Evolutionary conservation across 305 asterid species (phyloP).

Genomic region (Solanum hybrid): DNA sequence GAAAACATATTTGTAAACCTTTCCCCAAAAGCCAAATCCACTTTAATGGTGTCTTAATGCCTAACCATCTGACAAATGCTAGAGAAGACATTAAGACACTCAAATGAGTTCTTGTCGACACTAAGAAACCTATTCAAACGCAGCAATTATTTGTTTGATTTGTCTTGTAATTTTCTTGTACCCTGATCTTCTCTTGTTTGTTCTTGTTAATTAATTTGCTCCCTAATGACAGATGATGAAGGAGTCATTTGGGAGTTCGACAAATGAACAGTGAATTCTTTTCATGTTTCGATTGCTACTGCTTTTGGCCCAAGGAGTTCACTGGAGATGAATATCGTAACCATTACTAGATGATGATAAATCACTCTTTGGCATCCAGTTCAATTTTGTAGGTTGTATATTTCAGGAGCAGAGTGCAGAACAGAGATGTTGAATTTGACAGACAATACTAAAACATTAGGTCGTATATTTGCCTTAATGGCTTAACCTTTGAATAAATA

Average conservation of each 20-base stretch:
- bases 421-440: background rate
- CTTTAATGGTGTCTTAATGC: background rate
- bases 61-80: background rate
- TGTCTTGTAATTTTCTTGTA: background rate
- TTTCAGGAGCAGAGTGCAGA: background rate
- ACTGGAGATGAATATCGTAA: background rate
- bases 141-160: background rate
- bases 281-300: background rate
- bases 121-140: background rate
- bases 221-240: constrained; percentile 56
- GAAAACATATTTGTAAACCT: background rate
- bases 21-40: background rate
- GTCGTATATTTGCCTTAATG: background rate
- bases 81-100: background rate
- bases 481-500: background rate
- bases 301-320: background rate
- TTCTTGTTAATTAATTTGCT: background rate
- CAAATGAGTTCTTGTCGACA: background rate
- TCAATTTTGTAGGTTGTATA: background rate
- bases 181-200: background rate
- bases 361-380: background rate
- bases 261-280: constrained; percentile 24
- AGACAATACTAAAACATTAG: background rate
- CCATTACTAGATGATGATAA: background rate
- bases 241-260: constrained; percentile 70